Conservation (phyloP, 441 rosid species). For the Erysimum cheiri region DNA sequence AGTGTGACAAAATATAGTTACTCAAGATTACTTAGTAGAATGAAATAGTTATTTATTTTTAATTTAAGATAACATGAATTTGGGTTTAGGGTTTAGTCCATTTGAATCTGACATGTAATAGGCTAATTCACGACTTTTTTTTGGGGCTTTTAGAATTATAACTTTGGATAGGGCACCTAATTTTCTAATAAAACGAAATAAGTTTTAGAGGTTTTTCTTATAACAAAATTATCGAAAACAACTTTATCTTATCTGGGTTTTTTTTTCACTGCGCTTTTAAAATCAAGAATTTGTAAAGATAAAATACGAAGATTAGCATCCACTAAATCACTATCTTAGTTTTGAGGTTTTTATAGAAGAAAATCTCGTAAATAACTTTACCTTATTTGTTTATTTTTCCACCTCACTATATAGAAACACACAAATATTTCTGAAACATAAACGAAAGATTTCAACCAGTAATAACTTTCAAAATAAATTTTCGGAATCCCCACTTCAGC, state of each 20-base stretch:
- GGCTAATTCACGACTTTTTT: too few relatives aligned
- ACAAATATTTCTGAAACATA: not conserved
- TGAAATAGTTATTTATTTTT: too few relatives aligned
- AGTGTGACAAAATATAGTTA: too few relatives aligned
- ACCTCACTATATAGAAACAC: not conserved
- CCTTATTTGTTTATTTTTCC: not conserved
- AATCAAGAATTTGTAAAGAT: not conserved
- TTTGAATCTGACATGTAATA: too few relatives aligned
- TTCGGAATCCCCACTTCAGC: too few relatives aligned
- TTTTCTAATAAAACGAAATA: too few relatives aligned
- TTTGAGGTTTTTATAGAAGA: not conserved
- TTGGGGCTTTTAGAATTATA: too few relatives aligned
- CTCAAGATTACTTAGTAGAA: too few relatives aligned
- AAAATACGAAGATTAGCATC: not conserved
- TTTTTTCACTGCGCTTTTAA: not conserved
- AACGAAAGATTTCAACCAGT: not conserved
- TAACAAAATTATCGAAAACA: not conserved
- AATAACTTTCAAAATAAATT: too few relatives aligned
- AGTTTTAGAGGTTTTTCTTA: too few relatives aligned
- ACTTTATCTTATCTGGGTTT: not conserved
- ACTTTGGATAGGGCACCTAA: not conserved
- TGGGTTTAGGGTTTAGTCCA: too few relatives aligned
- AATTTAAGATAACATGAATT: too few relatives aligned
- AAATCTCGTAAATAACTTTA: not conserved
- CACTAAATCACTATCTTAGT: not conserved